Percentiles rank a stretch among this genome's conserved stretches.
Evolutionary conservation across 2,329 filamentous ascomycete species (phyloP).

Genomic region (Epichloe sp.): DNA sequence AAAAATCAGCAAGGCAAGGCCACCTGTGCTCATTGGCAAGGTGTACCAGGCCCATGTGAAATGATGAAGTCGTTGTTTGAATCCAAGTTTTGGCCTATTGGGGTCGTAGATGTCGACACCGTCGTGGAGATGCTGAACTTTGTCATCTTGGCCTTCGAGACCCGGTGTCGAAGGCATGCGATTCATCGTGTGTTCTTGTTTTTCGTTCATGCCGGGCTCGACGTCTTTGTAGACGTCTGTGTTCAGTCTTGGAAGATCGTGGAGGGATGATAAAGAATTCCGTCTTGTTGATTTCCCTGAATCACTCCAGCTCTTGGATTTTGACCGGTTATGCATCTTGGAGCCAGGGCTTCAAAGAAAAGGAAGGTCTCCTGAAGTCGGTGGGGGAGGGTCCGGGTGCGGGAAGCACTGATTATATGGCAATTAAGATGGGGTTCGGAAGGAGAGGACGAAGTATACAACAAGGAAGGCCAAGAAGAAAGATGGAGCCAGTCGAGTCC

Average conservation of each 20-base stretch:
- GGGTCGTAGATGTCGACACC: slow-evolving; percentile 11
- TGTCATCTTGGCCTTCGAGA: slow-evolving; percentile 1
- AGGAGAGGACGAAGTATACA: neutral
- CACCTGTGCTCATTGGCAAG: slow-evolving; percentile 61
- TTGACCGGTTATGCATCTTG: neutral
- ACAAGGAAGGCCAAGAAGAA: neutral
- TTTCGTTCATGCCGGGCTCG: neutral
- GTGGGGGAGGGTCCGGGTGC: neutral
- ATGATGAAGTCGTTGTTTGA: slow-evolving; percentile 37
- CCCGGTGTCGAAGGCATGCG: neutral
- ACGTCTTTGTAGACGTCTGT: neutral
- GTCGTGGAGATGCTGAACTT: neutral
- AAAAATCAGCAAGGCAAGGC: slow-evolving; percentile 50
- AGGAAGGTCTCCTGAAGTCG: neutral
- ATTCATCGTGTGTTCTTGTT: neutral
- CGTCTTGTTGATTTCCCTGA: slow-evolving; percentile 2
- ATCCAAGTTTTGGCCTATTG: slow-evolving; percentile 18
- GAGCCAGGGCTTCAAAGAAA: neutral
- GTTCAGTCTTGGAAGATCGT: neutral
- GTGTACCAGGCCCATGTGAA: slow-evolving; percentile 67
- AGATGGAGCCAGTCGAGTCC: neutral
- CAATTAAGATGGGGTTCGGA: neutral
- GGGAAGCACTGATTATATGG: neutral
- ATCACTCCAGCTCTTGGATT: slow-evolving; percentile 3
- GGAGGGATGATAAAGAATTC: neutral